Evolutionary conservation across 768 basidiomycete genomes (phyloP).

Genomic region (Boletus insuetus): DNA sequence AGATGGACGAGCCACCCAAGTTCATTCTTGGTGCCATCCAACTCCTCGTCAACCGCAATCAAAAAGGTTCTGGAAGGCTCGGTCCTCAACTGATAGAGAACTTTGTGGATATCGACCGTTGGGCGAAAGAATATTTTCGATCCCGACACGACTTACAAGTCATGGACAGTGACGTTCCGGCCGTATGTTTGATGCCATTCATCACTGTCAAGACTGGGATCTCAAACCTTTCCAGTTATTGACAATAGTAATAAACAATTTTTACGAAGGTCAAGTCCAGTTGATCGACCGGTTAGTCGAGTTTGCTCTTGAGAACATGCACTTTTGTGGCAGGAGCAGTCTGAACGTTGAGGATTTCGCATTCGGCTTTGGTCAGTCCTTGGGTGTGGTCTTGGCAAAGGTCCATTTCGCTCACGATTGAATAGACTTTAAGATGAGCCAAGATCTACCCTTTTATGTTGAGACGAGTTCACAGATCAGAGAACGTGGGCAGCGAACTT

Average conservation of each 20-base stretch:
- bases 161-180: slow-evolving; percentile 17
- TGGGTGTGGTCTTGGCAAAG: background rate
- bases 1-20: slow-evolving; percentile 25
- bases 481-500: slow-evolving; percentile 19
- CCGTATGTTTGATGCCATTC: slow-evolving; percentile 13
- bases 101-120: slow-evolving; percentile 26
- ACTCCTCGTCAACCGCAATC: slow-evolving; percentile 30
- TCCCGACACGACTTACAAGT: slow-evolving; percentile 11
- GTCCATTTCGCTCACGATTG: background rate
- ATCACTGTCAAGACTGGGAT: background rate
- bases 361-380: slow-evolving; percentile 29
- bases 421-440: slow-evolving; percentile 31
- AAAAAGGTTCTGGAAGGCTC: slow-evolving; percentile 13
- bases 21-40: slow-evolving; percentile 28
- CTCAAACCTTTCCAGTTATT: slow-evolving; percentile 18
- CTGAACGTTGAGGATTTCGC: slow-evolving; percentile 27
- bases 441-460: slow-evolving; percentile 29
- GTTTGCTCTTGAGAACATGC: slow-evolving; percentile 27
- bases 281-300: slow-evolving; percentile 26
- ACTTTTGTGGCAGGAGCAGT: slow-evolving; percentile 8
- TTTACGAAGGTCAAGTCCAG: slow-evolving; percentile 31
- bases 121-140: slow-evolving; percentile 30
- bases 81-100: slow-evolving; percentile 33
- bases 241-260: slow-evolving; percentile 29
- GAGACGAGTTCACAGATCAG: slow-evolving; percentile 26